These are phyloP conservation scores for Lentinula guzmanii DNA, from an alignment of 768 basidiomycete genomes.

Conservation along the genomic window DNA sequence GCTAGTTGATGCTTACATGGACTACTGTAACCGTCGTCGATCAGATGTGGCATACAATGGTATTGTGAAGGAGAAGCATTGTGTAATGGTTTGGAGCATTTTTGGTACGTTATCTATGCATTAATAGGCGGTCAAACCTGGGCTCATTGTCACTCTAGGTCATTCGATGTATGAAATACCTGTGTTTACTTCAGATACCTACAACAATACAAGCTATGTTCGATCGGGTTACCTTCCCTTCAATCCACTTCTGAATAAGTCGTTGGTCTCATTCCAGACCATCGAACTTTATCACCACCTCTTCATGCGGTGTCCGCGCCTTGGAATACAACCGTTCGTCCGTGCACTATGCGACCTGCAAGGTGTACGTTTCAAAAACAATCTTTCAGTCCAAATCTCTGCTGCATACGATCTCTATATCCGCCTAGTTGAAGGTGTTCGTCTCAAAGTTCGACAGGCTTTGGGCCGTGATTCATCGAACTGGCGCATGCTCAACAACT, in stretches of 20 bases:
- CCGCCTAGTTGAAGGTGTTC: not conserved
- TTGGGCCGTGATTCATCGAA: conserved; percentile 6
- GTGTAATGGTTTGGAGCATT: no score
- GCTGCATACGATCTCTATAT: conserved; percentile 12
- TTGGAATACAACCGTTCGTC: conserved; percentile 14
- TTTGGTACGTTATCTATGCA: no score
- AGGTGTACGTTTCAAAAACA: not conserved
- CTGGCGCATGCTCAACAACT: conserved; percentile 11
- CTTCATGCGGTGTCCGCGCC: conserved; percentile 9
- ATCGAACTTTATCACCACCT: conserved; percentile 7
- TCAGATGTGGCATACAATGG: no score
- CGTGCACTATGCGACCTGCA: conserved; percentile 14
- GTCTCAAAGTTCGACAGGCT: not conserved
- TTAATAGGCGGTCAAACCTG: no score
- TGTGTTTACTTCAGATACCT: not conserved
- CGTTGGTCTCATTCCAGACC: not conserved
- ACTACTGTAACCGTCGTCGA: not conserved
- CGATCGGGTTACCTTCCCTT: not conserved
- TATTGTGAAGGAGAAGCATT: no score
- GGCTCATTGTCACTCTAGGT: no score
- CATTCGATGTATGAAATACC: no score
- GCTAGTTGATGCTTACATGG: not conserved
- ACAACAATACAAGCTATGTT: not conserved
- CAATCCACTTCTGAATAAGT: not conserved
- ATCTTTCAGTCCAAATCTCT: conserved; percentile 1